These are phyloP conservation scores for Leersia perrieri DNA, from an alignment of 176 grass and related monocot species.

Conservation along the genomic window DNA sequence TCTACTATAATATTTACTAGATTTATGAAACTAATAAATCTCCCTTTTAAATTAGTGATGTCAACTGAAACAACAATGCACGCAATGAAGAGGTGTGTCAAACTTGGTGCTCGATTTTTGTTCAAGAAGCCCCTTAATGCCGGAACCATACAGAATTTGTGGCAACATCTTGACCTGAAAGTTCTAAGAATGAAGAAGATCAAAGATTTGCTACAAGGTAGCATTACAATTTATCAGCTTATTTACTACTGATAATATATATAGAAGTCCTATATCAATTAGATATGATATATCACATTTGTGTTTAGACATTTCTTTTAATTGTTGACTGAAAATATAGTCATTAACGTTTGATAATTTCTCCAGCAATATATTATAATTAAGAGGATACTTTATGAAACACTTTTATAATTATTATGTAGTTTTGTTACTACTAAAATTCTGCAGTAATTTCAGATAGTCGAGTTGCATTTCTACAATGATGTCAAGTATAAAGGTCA, in stretches of 20 bases:
- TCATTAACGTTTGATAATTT: background rate
- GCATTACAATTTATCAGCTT: background rate
- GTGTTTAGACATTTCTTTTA: background rate
- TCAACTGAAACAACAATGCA: background rate
- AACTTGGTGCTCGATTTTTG: slow-evolving; percentile 36
- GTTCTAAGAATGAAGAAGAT: background rate
- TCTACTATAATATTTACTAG: background rate
- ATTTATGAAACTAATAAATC: background rate
- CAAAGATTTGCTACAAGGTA: slow-evolving; percentile 4
- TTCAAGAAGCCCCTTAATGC: slow-evolving; percentile 27
- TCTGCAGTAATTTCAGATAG: background rate
- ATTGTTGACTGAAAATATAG: background rate
- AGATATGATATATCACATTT: background rate
- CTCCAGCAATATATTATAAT: background rate
- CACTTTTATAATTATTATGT: background rate
- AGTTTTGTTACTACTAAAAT: background rate
- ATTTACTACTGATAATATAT: background rate
- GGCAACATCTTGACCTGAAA: slow-evolving; percentile 15
- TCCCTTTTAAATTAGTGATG: slow-evolving; percentile 10
- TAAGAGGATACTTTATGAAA: background rate
- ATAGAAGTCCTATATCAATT: background rate
- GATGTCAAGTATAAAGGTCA: background rate
- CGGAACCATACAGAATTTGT: background rate
- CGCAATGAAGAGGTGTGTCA: background rate
- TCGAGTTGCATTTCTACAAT: background rate